phyloP scores from a whole-genome alignment of 225 moss, liverwort and hornwort genomes.

The Pleurozium schreberi region DNA sequence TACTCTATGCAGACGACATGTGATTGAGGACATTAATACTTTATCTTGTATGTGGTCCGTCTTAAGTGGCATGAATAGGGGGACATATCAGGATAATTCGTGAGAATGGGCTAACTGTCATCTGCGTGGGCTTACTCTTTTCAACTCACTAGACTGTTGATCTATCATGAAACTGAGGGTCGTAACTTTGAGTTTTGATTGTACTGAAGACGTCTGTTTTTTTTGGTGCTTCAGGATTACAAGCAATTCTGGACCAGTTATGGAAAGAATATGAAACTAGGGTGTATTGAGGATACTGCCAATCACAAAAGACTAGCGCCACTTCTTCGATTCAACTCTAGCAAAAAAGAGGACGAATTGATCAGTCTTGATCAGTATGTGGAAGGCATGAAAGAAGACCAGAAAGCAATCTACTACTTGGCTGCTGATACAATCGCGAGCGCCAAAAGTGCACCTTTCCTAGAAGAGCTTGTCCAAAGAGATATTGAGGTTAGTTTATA shows the following conservation, averaged over 20 bases:
- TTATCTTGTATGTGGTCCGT: background rate
- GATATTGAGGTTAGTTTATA: conserved; percentile 59
- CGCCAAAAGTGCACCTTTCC: conserved; percentile 91
- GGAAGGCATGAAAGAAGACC: conserved; percentile 67
- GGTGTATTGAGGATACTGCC: conserved; percentile 78
- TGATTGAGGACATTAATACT: background rate
- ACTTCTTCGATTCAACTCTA: conserved; percentile 73
- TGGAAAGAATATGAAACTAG: conserved; percentile 87
- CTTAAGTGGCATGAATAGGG: background rate
- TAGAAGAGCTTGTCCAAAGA: conserved; percentile 71
- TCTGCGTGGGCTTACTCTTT: background rate
- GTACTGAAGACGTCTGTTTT: background rate
- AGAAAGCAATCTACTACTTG: conserved; percentile 79
- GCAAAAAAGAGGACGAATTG: conserved; percentile 60
- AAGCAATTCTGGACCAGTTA: conserved; percentile 97
- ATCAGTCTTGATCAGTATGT: conserved; percentile 78
- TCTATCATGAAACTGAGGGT: background rate
- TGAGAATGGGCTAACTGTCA: background rate
- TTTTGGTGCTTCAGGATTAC: conserved; percentile 55
- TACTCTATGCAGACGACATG: background rate
- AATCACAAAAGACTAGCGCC: conserved; percentile 82
- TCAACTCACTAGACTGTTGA: background rate
- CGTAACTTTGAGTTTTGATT: background rate
- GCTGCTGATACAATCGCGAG: conserved; percentile 88
- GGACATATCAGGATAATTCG: background rate